These are phyloP conservation scores for Ceratocystis papillata DNA, from an alignment of 2,329 filamentous ascomycete species.

Conservation along the genomic window DNA sequence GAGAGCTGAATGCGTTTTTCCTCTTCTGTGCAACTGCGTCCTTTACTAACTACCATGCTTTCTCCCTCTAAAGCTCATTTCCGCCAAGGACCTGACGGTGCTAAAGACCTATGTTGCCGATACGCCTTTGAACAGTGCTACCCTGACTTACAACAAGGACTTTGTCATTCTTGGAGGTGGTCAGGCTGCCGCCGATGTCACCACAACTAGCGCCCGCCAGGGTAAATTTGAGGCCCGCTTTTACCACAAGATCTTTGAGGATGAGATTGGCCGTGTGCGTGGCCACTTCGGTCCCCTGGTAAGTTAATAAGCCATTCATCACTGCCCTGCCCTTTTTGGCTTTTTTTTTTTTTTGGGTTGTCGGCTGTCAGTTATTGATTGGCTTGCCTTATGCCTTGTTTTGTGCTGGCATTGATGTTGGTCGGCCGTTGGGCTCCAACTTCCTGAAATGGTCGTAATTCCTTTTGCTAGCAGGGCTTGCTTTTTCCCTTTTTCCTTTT, in stretches of 20 bases:
- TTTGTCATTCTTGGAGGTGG: slow-evolving; percentile 97
- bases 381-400: too few relatives aligned
- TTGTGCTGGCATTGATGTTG: neutral
- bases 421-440: neutral
- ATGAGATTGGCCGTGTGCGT: slow-evolving; percentile 93
- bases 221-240: slow-evolving; percentile 99
- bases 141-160: slow-evolving; percentile 90
- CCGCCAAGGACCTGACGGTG: slow-evolving; percentile 74
- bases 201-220: slow-evolving; percentile 82
- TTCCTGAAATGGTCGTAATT: neutral
- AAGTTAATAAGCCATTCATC: slow-evolving; percentile 26
- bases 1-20: neutral
- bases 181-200: slow-evolving; percentile 98
- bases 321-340: neutral
- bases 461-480: neutral
- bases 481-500: neutral
- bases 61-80: slow-evolving; percentile 51
- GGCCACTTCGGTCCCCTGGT: slow-evolving; percentile 88
- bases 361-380: too few relatives aligned
- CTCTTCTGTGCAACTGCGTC: neutral
- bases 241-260: slow-evolving; percentile 99
- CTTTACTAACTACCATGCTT: neutral
- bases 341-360: neutral
- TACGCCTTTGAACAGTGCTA: slow-evolving; percentile 90
- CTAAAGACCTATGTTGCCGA: slow-evolving; percentile 89